Base-by-base conservation (phyloP, 169 alveolate species). In the Plasmodium relictum region DNA sequence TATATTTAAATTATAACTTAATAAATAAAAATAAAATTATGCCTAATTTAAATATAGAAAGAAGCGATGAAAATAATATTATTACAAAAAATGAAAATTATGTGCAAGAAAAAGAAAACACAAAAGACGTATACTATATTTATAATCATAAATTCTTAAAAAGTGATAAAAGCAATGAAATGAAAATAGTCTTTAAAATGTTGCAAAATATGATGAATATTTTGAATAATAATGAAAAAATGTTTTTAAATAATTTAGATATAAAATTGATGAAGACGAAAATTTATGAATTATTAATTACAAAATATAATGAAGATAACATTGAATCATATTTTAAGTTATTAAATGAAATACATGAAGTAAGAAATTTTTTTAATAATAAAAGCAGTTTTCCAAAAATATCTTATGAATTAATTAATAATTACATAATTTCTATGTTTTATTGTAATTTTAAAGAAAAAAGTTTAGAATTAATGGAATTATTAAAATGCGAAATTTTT, bases 241-340 rank as follows among this genome's bases (percentile, higher is more conserved):
- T 71, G 52, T 71, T 86, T 52, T n/a, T 6, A 0, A 69, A 24
- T 16, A 74, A 86, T 54, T 39, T 86, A 50, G 92, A 86, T 18
- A 24, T 59, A 24, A 86, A 42, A 16, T 63, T 86, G 3, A 58
- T 86, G 74, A 71, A 59, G 48, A 52, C 65, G 5, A 86, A 86
- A 50, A 86, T 86, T 42, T 73, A 73, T 71, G 92, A 86, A 70
- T 62, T 86, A 37, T 63, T 86, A 9, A 8, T 86, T 70, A 86
- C 92, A 48, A 86, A 86, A 73, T 70, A 69, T 31, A 86, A 72
- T 63, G 74, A 50, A 1, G 78, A 70, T 10, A 50, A 18, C 62
- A 58, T 86, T 45, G 44, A 70, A 12, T 24, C n/a, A 0, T 86
- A 86, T 59, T 24, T 70, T 26, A 59, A 69, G 22, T 48, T 56